Evolutionary conservation across 345 rosid genomes (phyloP).

Genomic region (Rhodamnia rubescens): DNA sequence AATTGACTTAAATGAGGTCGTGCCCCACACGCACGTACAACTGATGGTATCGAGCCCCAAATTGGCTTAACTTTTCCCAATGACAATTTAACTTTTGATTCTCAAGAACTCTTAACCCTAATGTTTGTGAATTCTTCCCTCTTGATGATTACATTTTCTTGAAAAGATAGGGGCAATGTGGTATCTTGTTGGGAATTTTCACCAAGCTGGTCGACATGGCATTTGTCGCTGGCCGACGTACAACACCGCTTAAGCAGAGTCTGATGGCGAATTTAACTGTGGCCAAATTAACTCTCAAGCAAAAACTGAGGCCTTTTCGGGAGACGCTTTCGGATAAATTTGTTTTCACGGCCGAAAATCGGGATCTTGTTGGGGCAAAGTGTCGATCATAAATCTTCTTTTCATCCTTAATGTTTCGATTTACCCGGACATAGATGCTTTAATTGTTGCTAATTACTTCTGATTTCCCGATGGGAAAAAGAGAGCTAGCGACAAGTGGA

Average conservation of each 20-base stretch:
- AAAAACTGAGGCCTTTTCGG: too few relatives aligned
- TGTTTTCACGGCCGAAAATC: background rate
- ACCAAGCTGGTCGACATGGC: background rate
- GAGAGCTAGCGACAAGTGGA: background rate
- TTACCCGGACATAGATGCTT: background rate
- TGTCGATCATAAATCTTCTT: background rate
- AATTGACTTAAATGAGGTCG: fast-evolving
- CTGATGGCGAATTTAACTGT: background rate
- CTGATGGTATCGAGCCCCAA: background rate
- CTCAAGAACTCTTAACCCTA: background rate
- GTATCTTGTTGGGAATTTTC: background rate
- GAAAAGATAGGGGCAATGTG: too few relatives aligned
- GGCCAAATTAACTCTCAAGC: too few relatives aligned
- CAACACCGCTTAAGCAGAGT: background rate
- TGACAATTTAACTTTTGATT: background rate
- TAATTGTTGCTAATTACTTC: background rate
- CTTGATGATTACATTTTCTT: too few relatives aligned
- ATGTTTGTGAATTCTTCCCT: background rate
- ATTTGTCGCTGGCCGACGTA: background rate
- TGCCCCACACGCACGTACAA: too few relatives aligned
- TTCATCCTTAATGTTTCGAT: background rate
- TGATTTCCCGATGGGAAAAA: background rate
- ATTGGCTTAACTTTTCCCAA: background rate
- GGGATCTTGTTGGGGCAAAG: background rate
- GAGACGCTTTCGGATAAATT: background rate